phyloP scores from a whole-genome alignment of 2,329 filamentous ascomycete genomes.

The Diaporthe batatas region DNA sequence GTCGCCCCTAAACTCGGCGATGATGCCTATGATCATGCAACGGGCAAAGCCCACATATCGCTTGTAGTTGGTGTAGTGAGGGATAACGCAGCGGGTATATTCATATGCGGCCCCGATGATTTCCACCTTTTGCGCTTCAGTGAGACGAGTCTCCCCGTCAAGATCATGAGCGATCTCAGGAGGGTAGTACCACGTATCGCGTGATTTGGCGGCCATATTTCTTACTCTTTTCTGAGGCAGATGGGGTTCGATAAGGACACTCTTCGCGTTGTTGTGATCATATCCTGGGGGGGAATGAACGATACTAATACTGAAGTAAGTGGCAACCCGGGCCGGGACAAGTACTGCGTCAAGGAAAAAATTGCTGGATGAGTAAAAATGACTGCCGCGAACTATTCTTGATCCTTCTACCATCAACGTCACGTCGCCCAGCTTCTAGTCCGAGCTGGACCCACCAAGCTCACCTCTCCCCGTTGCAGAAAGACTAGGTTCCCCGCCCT shows the following conservation, averaged over 20 bases:
- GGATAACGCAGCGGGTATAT: slow-evolving; percentile 47
- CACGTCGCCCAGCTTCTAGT: neutral
- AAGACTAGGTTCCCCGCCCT: neutral
- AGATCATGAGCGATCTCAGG: slow-evolving; percentile 40
- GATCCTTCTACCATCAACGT: neutral
- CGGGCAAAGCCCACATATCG: slow-evolving; percentile 46
- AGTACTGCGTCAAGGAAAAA: neutral
- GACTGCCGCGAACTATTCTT: neutral
- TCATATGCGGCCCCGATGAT: slow-evolving; percentile 46
- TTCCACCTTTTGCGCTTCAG: slow-evolving; percentile 41
- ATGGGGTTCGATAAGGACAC: neutral
- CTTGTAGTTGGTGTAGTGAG: slow-evolving; percentile 45
- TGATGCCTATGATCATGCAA: slow-evolving; percentile 44
- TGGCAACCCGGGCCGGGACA: neutral
- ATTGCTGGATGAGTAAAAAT: neutral
- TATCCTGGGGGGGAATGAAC: too few relatives aligned
- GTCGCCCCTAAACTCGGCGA: slow-evolving; percentile 45
- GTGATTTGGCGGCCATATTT: neutral
- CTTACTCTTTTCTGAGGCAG: neutral
- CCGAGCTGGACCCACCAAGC: neutral
- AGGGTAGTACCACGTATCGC: slow-evolving; percentile 39
- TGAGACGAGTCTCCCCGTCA: slow-evolving; percentile 24
- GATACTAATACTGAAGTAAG: neutral
- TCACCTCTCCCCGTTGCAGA: neutral
- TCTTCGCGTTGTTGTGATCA: neutral